phyloP scores from a whole-genome alignment of 371 early-diverging fungal species.

The Smittium mucronatum region DNA sequence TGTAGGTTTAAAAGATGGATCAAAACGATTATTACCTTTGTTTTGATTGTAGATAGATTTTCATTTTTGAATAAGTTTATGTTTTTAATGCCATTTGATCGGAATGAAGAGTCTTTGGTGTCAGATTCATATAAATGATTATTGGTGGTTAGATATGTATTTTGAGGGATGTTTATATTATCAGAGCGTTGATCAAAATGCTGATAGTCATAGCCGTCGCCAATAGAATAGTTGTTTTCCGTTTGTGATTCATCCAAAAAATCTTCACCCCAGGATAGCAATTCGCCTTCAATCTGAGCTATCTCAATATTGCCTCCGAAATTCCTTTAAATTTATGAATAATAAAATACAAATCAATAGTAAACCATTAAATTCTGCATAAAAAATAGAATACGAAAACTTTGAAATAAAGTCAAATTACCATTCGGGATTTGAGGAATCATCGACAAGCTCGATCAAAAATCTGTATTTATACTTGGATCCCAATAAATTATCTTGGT shows the following conservation, averaged over 20 bases:
- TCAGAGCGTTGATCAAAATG: not conserved
- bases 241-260: not conserved
- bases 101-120: too few species aligned
- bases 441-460: constrained; percentile 5
- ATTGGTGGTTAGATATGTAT: too few species aligned
- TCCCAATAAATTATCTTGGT: not conserved
- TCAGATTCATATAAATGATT: too few species aligned
- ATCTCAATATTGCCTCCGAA: not conserved
- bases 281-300: not conserved
- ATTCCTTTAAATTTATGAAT: not conserved
- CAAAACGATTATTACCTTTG: too few species aligned
- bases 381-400: too few species aligned
- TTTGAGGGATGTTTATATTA: too few species aligned
- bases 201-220: not conserved
- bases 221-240: not conserved
- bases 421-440: constrained; percentile 4
- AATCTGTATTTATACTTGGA: constrained; percentile 10
- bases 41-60: too few species aligned
- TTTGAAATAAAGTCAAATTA: not conserved
- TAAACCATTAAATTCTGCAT: too few species aligned
- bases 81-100: too few species aligned
- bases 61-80: too few species aligned
- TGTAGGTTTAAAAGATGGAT: too few species aligned
- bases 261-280: not conserved
- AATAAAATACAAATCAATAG: too few species aligned